Evolutionary conservation across 106 monocot species (phyloP), one percentile per base, ranked within the genome.

Genomic region (Vanilla planifolia): DNA sequence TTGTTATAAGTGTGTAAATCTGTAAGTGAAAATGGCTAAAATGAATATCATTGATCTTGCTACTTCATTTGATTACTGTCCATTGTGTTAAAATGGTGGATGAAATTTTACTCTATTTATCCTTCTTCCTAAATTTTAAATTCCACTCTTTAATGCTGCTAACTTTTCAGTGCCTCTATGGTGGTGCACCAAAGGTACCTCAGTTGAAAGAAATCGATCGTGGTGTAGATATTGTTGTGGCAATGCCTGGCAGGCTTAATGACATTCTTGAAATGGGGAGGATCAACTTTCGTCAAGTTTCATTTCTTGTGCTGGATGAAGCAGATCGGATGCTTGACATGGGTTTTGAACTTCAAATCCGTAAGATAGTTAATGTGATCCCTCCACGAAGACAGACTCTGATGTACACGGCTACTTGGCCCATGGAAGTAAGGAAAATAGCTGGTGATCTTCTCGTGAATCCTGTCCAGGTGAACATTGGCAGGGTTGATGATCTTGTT

Each of bases 281-380:
- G 35, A 72, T 82, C 37, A 75, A 51, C 42, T 71, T 86, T 45
- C 71, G 33, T 37, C 81, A 82, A 51, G 71, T 86, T 48, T 78
- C 86, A 43, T 66, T 78, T 39, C 75, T 86, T 63, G 86, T 86
- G 20, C 61, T 86, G 42, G 86, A 86, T 78, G 86, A 86, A 72
- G 86, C 86, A 45, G 86, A 86, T 45, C 71, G 81, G 2, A 86
- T 81, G 86, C 78, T 86, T 58, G 81, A 86, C 55, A 86, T 86
- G 86, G 86, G 81, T 24, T 86, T 86, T 72, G 86, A 86, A 56
- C 71, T 69, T 50, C 86, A 86, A 61, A 86, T 86, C 15, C 67
- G 78, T 8, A 75, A 74, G 45, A 78, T 86, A 62, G 78, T 86
- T 28, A 72, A 74, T 57, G 78, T 77, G 29, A 68, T 82, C 25